Evolutionary conservation across 257 asterid genomes (phyloP).

Genomic region (Dorcoceras hygrometricum): DNA sequence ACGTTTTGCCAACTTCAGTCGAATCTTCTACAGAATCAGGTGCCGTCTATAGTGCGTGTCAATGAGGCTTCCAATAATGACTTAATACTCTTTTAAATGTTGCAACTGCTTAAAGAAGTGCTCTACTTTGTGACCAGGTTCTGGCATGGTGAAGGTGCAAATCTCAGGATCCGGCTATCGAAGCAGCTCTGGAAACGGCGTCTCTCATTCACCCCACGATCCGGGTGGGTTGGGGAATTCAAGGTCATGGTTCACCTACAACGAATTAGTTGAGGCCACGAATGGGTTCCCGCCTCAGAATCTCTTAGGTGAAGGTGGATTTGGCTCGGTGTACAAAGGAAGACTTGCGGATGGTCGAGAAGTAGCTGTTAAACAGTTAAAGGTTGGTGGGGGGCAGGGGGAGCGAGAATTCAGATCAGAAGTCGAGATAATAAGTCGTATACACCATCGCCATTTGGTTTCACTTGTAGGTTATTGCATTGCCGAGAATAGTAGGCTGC

Average conservation of each 20-base stretch:
- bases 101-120: conserved; percentile 13
- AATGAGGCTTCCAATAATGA: conserved; percentile 13
- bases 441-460: conserved; percentile 97
- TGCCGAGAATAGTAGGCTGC: conserved; percentile 73
- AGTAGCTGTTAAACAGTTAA: conserved; percentile 87
- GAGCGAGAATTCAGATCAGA: conserved; percentile 95
- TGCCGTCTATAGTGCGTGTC: conserved; percentile 22
- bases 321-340: conserved; percentile 92
- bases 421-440: conserved; percentile 88
- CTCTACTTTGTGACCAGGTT: conserved; percentile 44
- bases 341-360: conserved; percentile 64
- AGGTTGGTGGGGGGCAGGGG: conserved; percentile 79
- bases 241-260: conserved; percentile 65
- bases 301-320: conserved; percentile 90
- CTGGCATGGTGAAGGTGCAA: conserved; percentile 52
- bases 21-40: conserved; percentile 61
- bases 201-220: conserved; percentile 43
- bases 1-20: conserved; percentile 54
- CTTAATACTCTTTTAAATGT: conserved; percentile 3
- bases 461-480: conserved; percentile 95
- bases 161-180: conserved; percentile 35
- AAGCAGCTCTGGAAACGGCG: conserved; percentile 40
- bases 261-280: conserved; percentile 72
- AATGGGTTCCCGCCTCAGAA: conserved; percentile 64
- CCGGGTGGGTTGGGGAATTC: conserved; percentile 69